These are phyloP conservation scores for Metschnikowia lachancei DNA, from an alignment of 805 yeast species.

Conservation along the genomic window DNA sequence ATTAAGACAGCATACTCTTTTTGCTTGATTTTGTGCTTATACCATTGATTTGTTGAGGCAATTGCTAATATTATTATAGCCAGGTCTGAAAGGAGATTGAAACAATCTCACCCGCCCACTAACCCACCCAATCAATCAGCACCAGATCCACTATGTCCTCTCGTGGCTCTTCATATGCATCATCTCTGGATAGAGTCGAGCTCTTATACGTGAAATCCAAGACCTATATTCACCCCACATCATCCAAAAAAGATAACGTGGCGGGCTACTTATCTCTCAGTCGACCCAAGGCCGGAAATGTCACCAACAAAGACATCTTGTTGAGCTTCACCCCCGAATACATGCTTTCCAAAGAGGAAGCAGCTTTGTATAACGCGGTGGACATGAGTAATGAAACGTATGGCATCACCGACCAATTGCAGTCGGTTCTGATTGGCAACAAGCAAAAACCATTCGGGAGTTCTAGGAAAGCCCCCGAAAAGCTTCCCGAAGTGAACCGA, in stretches of 20 bases:
- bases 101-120: no score
- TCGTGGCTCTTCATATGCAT: background rate
- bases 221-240: slow-evolving; percentile 81
- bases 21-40: no score
- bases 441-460: slow-evolving; percentile 11
- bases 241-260: slow-evolving; percentile 69
- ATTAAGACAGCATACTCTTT: no score
- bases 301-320: slow-evolving; percentile 51
- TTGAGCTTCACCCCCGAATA: slow-evolving; percentile 70
- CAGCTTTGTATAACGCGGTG: slow-evolving; percentile 44
- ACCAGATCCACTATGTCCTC: no score
- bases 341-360: slow-evolving; percentile 45
- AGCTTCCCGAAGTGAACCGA: slow-evolving; percentile 38
- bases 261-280: slow-evolving; percentile 72
- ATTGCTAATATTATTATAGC: no score
- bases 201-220: slow-evolving; percentile 58
- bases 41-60: no score
- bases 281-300: slow-evolving; percentile 44
- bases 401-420: slow-evolving; percentile 18
- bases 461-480: background rate
- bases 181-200: slow-evolving; percentile 22
- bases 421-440: slow-evolving; percentile 20
- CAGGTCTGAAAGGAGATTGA: no score
- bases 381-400: slow-evolving; percentile 41
- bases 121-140: no score